Evolutionary conservation across 495 filamentous ascomycete genomes (phyloP).

Genomic region (Trichoderma virens): DNA sequence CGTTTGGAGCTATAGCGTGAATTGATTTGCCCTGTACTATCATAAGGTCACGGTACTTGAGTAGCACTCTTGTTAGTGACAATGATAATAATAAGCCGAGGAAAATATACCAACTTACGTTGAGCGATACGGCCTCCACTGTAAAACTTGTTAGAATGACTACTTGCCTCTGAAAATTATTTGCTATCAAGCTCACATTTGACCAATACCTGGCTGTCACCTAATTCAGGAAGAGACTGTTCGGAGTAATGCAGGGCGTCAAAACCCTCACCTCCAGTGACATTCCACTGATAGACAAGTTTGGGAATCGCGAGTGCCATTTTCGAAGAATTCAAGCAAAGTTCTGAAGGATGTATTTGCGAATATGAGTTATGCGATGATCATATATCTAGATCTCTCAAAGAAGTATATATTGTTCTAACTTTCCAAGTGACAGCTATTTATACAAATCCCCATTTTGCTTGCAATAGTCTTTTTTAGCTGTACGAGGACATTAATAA

Average conservation of each 20-base stretch:
- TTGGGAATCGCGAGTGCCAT: constrained; percentile 13
- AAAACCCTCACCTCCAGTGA: constrained; percentile 14
- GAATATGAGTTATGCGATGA: background rate
- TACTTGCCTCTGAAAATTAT: background rate
- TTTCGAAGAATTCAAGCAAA: background rate
- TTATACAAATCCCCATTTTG: too few relatives aligned
- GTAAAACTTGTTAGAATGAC: background rate
- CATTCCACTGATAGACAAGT: constrained; percentile 20
- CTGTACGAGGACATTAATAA: constrained; percentile 2
- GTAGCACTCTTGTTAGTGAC: background rate
- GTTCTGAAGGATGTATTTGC: background rate
- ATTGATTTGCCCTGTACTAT: constrained; percentile 35
- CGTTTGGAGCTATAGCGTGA: constrained; percentile 35
- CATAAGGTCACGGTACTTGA: constrained; percentile 54
- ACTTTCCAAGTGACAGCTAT: too few relatives aligned
- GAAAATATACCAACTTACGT: background rate
- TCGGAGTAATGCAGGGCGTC: constrained; percentile 16
- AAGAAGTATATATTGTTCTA: too few relatives aligned
- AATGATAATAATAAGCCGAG: background rate
- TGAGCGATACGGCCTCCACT: constrained; percentile 5
- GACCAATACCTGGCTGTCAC: constrained; percentile 22
- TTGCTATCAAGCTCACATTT: constrained; percentile 14
- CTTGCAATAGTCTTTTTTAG: too few relatives aligned
- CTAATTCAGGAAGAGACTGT: constrained; percentile 18
- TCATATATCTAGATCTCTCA: too few relatives aligned